These are phyloP conservation scores for Rubroshorea leprosula DNA, from an alignment of 345 rosid species.

Conservation along the genomic window DNA sequence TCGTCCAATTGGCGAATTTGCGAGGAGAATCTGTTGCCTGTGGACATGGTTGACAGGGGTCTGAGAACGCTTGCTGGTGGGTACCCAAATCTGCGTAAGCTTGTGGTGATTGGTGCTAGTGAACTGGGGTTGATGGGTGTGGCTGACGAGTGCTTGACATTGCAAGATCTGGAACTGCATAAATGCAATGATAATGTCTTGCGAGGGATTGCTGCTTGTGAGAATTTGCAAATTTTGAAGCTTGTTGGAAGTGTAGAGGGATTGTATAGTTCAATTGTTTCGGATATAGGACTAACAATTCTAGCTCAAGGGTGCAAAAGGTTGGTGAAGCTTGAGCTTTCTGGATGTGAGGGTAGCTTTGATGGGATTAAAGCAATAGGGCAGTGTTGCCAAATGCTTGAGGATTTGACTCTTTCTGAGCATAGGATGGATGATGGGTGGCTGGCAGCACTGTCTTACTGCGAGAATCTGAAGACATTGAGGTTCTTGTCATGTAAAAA, in stretches of 20 bases:
- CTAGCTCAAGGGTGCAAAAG: conserved; percentile 90
- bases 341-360: conserved; percentile 85
- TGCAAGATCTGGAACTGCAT: conserved; percentile 83
- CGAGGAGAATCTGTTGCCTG: conserved; percentile 57
- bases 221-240: conserved; percentile 79
- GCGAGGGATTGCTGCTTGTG: conserved; percentile 74
- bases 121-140: conserved; percentile 62
- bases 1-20: conserved; percentile 30
- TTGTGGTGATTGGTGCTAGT: conserved; percentile 59
- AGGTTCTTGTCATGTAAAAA: conserved; percentile 62
- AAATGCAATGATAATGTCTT: conserved; percentile 61
- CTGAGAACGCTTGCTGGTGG: conserved; percentile 43
- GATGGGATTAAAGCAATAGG: conserved; percentile 95
- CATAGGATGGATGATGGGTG: conserved; percentile 94
- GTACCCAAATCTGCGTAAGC: conserved; percentile 65
- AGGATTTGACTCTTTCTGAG: conserved; percentile 72
- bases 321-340: conserved; percentile 83
- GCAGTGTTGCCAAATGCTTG: conserved; percentile 92
- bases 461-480: conserved; percentile 85
- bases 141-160: conserved; percentile 54
- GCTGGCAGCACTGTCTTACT: conserved; percentile 73
- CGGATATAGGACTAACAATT: conserved; percentile 88
- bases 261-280: conserved; percentile 52
- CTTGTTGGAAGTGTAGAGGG: conserved; percentile 61
- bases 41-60: conserved; percentile 58